Evolutionary conservation across 2,329 filamentous ascomycete genomes (phyloP).

Genomic region (Aspergillus sergii): DNA sequence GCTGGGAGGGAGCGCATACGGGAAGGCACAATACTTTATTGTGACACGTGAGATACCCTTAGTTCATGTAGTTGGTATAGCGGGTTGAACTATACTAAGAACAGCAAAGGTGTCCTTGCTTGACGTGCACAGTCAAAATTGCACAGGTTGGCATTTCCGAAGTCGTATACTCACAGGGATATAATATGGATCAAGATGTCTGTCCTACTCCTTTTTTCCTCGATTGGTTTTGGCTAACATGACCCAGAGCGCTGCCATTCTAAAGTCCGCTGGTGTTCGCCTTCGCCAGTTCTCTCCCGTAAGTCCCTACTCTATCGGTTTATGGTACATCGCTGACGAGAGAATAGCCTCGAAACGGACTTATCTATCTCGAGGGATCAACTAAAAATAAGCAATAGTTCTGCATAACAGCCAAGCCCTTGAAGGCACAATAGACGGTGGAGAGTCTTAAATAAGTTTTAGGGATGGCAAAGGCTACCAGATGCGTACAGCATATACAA

Average conservation of each 20-base stretch:
- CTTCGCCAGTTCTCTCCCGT: constrained; percentile 87
- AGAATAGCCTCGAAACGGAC: constrained; percentile 62
- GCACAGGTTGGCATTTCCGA: constrained; percentile 93
- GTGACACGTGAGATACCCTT: constrained; percentile 65
- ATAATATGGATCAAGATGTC: constrained; percentile 85
- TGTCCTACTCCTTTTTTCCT: neutral
- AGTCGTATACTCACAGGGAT: constrained; percentile 91
- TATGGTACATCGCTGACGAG: constrained; percentile 8
- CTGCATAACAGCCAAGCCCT: neutral
- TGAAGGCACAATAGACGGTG: too few relatives aligned
- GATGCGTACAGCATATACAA: neutral
- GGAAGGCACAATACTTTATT: constrained; percentile 82
- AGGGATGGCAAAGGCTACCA: neutral
- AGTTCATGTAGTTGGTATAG: neutral
- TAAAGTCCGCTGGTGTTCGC: constrained; percentile 79
- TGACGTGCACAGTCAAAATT: constrained; percentile 99
- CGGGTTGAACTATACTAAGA: neutral
- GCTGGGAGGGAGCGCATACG: constrained; percentile 88
- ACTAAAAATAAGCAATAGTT: neutral
- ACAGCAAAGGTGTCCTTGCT: constrained; percentile 65
- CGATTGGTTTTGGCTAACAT: constrained; percentile 15
- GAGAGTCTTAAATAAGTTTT: neutral
- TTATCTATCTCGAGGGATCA: constrained; percentile 62
- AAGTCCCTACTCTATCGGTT: neutral
- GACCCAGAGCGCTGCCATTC: constrained; percentile 70